Evolutionary conservation across 2,329 filamentous ascomycete genomes (phyloP).

Genomic region (Microcera coccophila): DNA sequence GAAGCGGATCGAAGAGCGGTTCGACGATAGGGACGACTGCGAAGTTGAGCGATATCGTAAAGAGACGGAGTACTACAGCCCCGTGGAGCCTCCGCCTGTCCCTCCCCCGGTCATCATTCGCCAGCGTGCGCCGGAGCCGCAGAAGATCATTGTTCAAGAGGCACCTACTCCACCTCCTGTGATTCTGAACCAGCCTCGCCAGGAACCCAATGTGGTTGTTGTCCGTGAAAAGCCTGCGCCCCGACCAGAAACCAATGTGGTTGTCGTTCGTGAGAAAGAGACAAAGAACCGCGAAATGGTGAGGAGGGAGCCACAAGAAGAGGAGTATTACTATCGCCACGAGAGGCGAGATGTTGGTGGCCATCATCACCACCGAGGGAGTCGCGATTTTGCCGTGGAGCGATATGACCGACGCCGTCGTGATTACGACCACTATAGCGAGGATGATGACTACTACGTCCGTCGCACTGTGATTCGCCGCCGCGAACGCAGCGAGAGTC

Average conservation of each 20-base stretch:
- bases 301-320: constrained; percentile 35
- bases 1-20: constrained; percentile 49
- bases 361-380: constrained; percentile 35
- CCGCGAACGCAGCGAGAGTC: constrained; percentile 49
- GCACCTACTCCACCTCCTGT: constrained; percentile 50
- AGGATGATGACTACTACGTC: constrained; percentile 48
- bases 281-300: constrained; percentile 37
- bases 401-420: constrained; percentile 40
- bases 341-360: constrained; percentile 43
- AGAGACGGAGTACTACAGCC: constrained; percentile 60
- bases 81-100: constrained; percentile 45
- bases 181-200: constrained; percentile 40
- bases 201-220: constrained; percentile 44
- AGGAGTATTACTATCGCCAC: constrained; percentile 52
- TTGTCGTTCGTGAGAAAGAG: constrained; percentile 40
- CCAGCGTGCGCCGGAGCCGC: constrained; percentile 51
- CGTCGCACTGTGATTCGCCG: constrained; percentile 46
- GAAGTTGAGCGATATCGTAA: constrained; percentile 58
- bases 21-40: constrained; percentile 42
- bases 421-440: constrained; percentile 41
- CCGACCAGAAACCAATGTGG: constrained; percentile 42
- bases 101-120: constrained; percentile 52
- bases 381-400: constrained; percentile 30
- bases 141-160: constrained; percentile 59
- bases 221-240: constrained; percentile 40